phyloP scores from a whole-genome alignment of 768 basidiomycete genomes.

The Rhizopogon vesiculosus region DNA sequence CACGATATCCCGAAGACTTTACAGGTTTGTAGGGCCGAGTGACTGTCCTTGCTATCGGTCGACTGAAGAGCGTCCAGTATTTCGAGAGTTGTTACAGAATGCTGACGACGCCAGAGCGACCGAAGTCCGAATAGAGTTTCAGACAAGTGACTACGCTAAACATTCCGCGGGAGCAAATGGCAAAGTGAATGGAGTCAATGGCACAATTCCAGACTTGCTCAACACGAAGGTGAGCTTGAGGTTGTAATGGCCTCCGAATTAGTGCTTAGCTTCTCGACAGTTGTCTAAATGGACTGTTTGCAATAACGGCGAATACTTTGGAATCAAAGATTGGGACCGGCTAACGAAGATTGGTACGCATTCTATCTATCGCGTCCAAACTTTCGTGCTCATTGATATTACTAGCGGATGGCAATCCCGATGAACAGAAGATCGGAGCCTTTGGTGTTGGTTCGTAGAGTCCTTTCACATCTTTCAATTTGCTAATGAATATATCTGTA shows the following conservation, averaged over 20 bases:
- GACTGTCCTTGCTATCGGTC: not conserved
- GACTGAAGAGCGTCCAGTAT: slow-evolving; percentile 25
- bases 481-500: not conserved
- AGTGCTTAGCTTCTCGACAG: slow-evolving; percentile 13
- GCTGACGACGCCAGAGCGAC: slow-evolving; percentile 44
- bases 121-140: slow-evolving; percentile 32
- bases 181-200: not conserved
- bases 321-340: slow-evolving; percentile 42
- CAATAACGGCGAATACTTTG: slow-evolving; percentile 46
- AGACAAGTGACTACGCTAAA: slow-evolving; percentile 15
- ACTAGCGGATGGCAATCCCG: slow-evolving; percentile 48
- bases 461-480: not conserved
- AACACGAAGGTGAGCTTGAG: not conserved
- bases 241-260: not conserved
- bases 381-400: not conserved
- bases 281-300: slow-evolving; percentile 35
- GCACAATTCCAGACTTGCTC: slow-evolving; percentile 1
- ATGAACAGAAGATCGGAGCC: slow-evolving; percentile 49
- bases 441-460: slow-evolving; percentile 28
- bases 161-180: not conserved
- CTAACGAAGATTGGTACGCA: slow-evolving; percentile 38
- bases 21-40: slow-evolving; percentile 4
- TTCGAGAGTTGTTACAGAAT: slow-evolving; percentile 53
- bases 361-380: not conserved
- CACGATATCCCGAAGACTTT: slow-evolving; percentile 14